phyloP scores from a whole-genome alignment of 2,329 filamentous ascomycete genomes.

The Aspergillus pseudoviridinutans region DNA sequence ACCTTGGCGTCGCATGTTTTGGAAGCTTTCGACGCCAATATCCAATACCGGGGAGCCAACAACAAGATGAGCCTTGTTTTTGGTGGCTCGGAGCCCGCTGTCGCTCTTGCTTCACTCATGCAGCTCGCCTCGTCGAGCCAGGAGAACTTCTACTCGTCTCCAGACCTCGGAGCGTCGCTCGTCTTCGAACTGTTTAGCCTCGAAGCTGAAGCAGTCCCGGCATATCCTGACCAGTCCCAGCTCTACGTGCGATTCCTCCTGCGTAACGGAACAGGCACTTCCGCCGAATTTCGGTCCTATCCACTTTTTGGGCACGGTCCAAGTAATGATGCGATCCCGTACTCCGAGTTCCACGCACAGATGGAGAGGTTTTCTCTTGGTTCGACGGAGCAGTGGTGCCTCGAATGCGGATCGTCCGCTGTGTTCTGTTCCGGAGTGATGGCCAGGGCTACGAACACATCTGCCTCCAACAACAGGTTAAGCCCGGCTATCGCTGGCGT shows the following conservation, averaged over 20 bases:
- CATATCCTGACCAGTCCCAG: conserved; percentile 42
- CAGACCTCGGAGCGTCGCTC: conserved; percentile 46
- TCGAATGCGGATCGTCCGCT: conserved; percentile 41
- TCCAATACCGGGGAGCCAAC: conserved; percentile 32
- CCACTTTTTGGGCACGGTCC: conserved; percentile 50
- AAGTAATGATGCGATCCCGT: conserved; percentile 45
- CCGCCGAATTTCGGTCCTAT: conserved; percentile 37
- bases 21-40: conserved; percentile 36
- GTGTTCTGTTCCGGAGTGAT: conserved; percentile 51
- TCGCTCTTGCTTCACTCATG: conserved; percentile 49
- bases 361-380: conserved; percentile 43
- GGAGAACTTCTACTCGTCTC: conserved; percentile 47
- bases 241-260: conserved; percentile 55
- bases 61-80: conserved; percentile 48
- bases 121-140: conserved; percentile 36
- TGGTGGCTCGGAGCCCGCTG: conserved; percentile 47
- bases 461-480: conserved; percentile 21
- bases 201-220: conserved; percentile 25
- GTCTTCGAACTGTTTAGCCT: conserved; percentile 52
- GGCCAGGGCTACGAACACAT: conserved; percentile 1
- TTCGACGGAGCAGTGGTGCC: conserved; percentile 52
- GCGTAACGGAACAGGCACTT: conserved; percentile 51
- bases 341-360: conserved; percentile 47
- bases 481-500: conserved; percentile 49
- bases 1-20: conserved; percentile 40